A percentile compares a stretch with the other conserved stretches of the same genome.
Conservation (phyloP, 202 grass and related monocot species). For the Brachypodium distachyon region DNA sequence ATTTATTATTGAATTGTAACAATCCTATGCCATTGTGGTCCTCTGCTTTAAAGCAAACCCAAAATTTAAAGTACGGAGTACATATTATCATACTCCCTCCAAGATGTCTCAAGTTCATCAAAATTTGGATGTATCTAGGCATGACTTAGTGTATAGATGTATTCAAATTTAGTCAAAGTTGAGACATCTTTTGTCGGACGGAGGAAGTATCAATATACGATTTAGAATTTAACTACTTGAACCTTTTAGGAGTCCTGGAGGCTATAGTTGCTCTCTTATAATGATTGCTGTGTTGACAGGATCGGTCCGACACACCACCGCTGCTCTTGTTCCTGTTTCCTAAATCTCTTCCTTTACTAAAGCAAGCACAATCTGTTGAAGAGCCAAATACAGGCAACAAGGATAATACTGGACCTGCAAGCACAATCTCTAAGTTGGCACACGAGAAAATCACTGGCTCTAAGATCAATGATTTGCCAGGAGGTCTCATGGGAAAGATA, state of each 20-base stretch:
- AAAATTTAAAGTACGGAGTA: background rate
- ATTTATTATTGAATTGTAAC: conserved; percentile 7
- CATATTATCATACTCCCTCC: too few species aligned
- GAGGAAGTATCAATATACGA: background rate
- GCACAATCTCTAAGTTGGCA: conserved; percentile 11
- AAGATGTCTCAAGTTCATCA: too few species aligned
- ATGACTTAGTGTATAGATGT: too few species aligned
- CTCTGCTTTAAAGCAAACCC: background rate
- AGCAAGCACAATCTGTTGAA: conserved; percentile 2
- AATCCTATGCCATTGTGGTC: background rate
- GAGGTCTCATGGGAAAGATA: conserved; percentile 69
- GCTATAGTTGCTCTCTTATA: background rate
- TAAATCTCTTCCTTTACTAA: conserved; percentile 38
- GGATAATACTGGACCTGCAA: conserved; percentile 16
- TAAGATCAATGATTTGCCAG: conserved; percentile 52
- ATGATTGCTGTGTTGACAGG: conserved; percentile 33
- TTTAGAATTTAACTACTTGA: background rate
- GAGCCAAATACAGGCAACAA: background rate
- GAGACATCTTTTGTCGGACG: too few species aligned
- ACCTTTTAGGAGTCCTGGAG: background rate
- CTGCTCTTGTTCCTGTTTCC: conserved; percentile 79
- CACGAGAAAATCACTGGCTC: background rate
- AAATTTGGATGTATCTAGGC: too few species aligned
- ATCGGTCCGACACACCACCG: conserved; percentile 24
- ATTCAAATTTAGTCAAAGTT: too few species aligned